Conservation (phyloP, 176 grass and related monocot species). For the Zoysia pacifica region DNA sequence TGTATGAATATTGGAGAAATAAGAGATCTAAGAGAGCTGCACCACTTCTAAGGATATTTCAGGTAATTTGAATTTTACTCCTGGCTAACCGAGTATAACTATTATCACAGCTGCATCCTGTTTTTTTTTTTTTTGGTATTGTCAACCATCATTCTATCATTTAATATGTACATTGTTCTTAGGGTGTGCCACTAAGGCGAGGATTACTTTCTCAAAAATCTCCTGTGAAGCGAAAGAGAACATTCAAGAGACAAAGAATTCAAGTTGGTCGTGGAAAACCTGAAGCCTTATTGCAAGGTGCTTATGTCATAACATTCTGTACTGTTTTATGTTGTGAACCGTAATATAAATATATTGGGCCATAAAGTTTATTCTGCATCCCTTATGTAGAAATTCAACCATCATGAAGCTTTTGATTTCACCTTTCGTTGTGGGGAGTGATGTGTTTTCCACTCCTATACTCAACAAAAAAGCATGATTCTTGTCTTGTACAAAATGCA, state of each 20-base stretch:
- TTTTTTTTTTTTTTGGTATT: background rate
- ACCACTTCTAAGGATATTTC: slow-evolving; percentile 75
- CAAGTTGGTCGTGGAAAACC: slow-evolving; percentile 59
- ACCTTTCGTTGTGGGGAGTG: background rate
- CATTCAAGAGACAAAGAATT: slow-evolving; percentile 76
- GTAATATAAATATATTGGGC: background rate
- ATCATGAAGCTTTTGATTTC: background rate
- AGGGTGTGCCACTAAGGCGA: slow-evolving; percentile 51
- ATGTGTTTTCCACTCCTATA: background rate
- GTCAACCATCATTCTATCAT: slow-evolving; percentile 11
- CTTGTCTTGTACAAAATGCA: background rate
- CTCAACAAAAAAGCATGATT: background rate
- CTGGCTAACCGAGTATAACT: slow-evolving; percentile 7
- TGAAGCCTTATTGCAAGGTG: slow-evolving; percentile 64
- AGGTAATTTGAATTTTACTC: slow-evolving; percentile 51
- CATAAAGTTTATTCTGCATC: background rate
- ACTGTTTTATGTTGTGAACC: background rate
- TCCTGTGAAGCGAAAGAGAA: slow-evolving; percentile 76
- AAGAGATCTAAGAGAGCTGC: slow-evolving; percentile 58
- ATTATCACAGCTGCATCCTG: background rate
- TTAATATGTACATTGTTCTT: slow-evolving; percentile 22
- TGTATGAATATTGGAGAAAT: slow-evolving; percentile 77
- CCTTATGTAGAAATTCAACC: background rate
- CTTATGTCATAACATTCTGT: slow-evolving; percentile 1
- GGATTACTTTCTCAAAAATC: slow-evolving; percentile 56